Evolutionary conservation across 2,329 filamentous ascomycete genomes (phyloP), one percentile per base, ranked within the genome.

Genomic region (Ophiostoma piceae): DNA sequence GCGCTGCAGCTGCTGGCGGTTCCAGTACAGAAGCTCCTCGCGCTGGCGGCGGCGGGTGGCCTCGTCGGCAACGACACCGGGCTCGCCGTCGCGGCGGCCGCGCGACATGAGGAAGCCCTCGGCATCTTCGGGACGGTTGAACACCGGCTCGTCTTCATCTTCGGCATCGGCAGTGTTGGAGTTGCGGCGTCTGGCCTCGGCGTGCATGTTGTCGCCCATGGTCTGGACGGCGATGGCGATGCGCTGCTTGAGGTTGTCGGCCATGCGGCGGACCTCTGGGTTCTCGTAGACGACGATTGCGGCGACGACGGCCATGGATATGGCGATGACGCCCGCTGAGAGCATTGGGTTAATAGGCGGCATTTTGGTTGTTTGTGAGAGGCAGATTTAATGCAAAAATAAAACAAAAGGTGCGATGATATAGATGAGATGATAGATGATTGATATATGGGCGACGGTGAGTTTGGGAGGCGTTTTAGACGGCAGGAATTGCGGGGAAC

Each of bases 11-110:
- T 80, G 83, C 41, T 87, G 73, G 2, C 84, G 81, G 75, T 90
- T 90, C 87, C 87, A 90, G 74, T 88, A 89, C 77, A 89, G 80
- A 71, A 90, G 76, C 77, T 90, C 87, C 74, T 89, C 87, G 51
- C 87, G 82, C 76, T 90, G 87, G 71, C 85, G 81, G 73, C 84
- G 83, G 68, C 84, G 82, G 29, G 83, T 85, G 73, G 87, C 87
- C 68, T 88, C 86, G 73, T 90, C 87, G 69, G 86, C 87, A 43
- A 88, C 87, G 29, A 89, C 83, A 19, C 81, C 84, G 1, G 79
- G 75, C 41, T 84, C 80, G 67, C 74, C 74, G 26, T 77, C 79
- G 1, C 19, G 14, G 57, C 67, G n/a, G 35, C 80, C 79, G n/a
- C 82, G 79, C 9, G 85, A 86, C 74, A 83, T 79, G 70, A 88